Evolutionary conservation across 257 asterid genomes (phyloP).

Genomic region (Galeopsis tetrahit): DNA sequence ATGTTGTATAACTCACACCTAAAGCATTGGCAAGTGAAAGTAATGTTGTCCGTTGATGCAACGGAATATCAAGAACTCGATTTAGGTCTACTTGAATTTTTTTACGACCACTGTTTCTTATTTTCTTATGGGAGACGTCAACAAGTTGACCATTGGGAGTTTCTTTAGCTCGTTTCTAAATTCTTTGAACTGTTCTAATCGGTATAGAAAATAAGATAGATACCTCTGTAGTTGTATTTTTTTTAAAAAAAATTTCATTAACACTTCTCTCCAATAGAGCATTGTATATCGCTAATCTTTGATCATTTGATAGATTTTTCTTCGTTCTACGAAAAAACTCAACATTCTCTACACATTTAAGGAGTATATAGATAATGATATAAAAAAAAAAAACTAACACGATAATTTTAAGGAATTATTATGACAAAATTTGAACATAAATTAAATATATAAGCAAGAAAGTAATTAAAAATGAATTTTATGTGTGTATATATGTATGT

Average conservation of each 20-base stretch:
- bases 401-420: too few species aligned
- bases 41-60: background rate
- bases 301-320: background rate
- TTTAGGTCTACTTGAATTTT: background rate
- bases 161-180: background rate
- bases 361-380: too few species aligned
- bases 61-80: background rate
- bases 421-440: too few species aligned
- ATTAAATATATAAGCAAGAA: too few species aligned
- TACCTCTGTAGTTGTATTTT: background rate
- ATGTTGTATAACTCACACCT: background rate
- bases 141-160: background rate
- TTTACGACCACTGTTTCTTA: background rate
- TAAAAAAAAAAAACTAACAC: too few species aligned
- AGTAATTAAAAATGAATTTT: too few species aligned
- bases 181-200: background rate
- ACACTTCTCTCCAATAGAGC: background rate
- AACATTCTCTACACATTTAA: background rate
- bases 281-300: too few species aligned
- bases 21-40: background rate
- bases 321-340: background rate
- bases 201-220: background rate
- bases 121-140: background rate
- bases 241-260: background rate
- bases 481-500: too few species aligned